Percentiles rank a stretch among this genome's conserved stretches.
These are phyloP conservation scores for Suillus variegatus DNA, from an alignment of 768 basidiomycete genomes.

Conservation along the genomic window DNA sequence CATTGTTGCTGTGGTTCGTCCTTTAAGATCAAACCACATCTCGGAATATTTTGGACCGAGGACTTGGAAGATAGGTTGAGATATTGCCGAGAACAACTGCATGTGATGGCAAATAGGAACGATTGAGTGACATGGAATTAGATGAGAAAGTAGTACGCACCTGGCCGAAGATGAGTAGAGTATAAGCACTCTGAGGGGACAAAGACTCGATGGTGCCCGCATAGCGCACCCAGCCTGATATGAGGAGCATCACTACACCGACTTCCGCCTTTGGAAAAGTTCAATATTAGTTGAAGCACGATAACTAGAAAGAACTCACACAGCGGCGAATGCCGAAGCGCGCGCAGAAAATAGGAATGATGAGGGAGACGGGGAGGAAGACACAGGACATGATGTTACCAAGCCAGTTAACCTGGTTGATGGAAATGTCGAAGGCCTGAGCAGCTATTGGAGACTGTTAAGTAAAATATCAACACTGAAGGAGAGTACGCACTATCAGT, in stretches of 20 bases:
- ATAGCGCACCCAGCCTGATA: conserved; percentile 78
- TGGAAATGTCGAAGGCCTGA: conserved; percentile 62
- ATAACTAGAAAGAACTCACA: conserved; percentile 42
- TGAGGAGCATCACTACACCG: conserved; percentile 51
- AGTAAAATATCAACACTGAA: neutral
- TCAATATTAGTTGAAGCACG: neutral
- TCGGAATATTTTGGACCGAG: conserved; percentile 82
- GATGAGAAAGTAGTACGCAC: conserved; percentile 33
- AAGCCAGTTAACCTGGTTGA: conserved; percentile 80
- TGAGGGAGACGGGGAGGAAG: conserved; percentile 62
- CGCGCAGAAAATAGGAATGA: conserved; percentile 57
- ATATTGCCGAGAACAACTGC: conserved; percentile 61
- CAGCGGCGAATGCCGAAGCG: conserved; percentile 63
- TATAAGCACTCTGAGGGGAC: conserved; percentile 53
- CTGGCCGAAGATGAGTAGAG: conserved; percentile 72
- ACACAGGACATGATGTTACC: conserved; percentile 65
- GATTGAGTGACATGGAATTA: neutral
- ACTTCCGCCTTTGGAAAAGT: conserved; percentile 53
- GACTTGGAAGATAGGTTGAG: conserved; percentile 76
- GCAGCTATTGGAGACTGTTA: conserved; percentile 44
- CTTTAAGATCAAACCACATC: conserved; percentile 76
- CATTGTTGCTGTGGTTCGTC: conserved; percentile 80
- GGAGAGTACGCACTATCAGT: conserved; percentile 50
- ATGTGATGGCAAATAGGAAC: neutral
- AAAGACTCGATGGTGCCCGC: conserved; percentile 64